Evolutionary conservation across 2,329 filamentous ascomycete species (phyloP), one percentile per base, ranked within the genome.

Genomic region (Xylaria arbuscula): DNA sequence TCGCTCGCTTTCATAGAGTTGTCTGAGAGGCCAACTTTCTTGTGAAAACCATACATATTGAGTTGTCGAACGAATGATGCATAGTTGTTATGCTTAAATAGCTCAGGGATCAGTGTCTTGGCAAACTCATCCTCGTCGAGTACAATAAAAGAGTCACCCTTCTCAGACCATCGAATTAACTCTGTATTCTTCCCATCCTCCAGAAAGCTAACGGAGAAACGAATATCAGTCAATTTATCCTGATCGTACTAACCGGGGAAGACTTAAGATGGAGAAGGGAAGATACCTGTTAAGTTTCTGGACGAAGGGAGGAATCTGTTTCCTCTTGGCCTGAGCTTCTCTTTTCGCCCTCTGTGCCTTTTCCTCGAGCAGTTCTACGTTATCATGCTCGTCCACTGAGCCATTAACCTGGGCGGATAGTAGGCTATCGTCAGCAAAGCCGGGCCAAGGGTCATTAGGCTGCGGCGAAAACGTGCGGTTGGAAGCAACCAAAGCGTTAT

Each of bases 11-110:
- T 92, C 92, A 99, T 97, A 0, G 94, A 98, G 78, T 98, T 98
- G 80, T 99, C 96, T 3, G 94, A 97, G 19, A 99, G 86, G 3
- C 93, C 93, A 3, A 96, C 93, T 50, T 93, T 91, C 85, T 99
- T 99, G 85, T 99, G 96, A 75, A 99, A 99, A 78, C 97, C 94
- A 80, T 97, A 98, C 80, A 98, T 98, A 84, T 98, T 98, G 67
- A 98, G 84, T 80, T 98, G 94, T 57, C 94, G 92, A 67, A 98
- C 94, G 78, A 98, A 98, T 81, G 94, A 97, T 38, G 94, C 94
- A 83, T 98, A 98, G 80, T 98, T 98, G 87, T 93, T 97, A 82
- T 98, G 96, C 82, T 99, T 99, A 86, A 99, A 99, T 77, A 98
- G 94, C 79, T 98, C 98, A 2, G 96, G 96, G 17, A 99, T 88